Evolutionary conservation across 2,329 filamentous ascomycete species (phyloP).

Genomic region (Cladosporium sp.): DNA sequence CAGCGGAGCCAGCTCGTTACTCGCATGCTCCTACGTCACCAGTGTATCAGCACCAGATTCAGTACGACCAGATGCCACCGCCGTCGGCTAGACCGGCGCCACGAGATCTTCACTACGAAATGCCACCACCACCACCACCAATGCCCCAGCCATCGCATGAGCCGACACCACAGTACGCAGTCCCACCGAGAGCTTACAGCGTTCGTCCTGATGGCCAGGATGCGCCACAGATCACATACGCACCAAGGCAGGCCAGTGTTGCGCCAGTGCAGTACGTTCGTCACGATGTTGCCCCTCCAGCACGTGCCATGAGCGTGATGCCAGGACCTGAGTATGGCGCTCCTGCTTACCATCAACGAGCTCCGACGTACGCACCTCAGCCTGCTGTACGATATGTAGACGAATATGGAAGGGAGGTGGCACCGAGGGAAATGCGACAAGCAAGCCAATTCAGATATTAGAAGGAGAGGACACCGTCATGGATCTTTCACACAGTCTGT

Average conservation of each 20-base stretch:
- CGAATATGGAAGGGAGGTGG: conserved; percentile 33
- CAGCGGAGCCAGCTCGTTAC: conserved; percentile 20
- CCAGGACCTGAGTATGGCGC: conserved; percentile 27
- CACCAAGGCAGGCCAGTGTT: conserved; percentile 34
- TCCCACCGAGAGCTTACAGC: conserved; percentile 26
- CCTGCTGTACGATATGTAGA: conserved; percentile 37
- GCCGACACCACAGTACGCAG: conserved; percentile 23
- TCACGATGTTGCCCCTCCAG: conserved; percentile 18
- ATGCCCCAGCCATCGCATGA: conserved; percentile 39
- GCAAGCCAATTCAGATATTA: conserved; percentile 25
- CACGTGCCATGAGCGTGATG: conserved; percentile 38
- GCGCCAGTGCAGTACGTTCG: conserved; percentile 38
- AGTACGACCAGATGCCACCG: conserved; percentile 13
- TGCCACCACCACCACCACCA: conserved; percentile 51
- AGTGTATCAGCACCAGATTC: conserved; percentile 14
- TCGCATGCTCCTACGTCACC: conserved; percentile 22
- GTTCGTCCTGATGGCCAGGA: conserved; percentile 50
- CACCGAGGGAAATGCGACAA: conserved; percentile 24
- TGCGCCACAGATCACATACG: conserved; percentile 11
- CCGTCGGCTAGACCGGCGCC: conserved; percentile 13
- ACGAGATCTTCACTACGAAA: conserved; percentile 22
- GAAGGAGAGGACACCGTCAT: not conserved
- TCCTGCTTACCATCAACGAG: conserved; percentile 5
- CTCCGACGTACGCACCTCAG: conserved; percentile 17
- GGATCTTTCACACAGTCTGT: not conserved